These are phyloP conservation scores for Aspergillus glaucus DNA, from an alignment of 2,329 filamentous ascomycete species.

Conservation along the genomic window DNA sequence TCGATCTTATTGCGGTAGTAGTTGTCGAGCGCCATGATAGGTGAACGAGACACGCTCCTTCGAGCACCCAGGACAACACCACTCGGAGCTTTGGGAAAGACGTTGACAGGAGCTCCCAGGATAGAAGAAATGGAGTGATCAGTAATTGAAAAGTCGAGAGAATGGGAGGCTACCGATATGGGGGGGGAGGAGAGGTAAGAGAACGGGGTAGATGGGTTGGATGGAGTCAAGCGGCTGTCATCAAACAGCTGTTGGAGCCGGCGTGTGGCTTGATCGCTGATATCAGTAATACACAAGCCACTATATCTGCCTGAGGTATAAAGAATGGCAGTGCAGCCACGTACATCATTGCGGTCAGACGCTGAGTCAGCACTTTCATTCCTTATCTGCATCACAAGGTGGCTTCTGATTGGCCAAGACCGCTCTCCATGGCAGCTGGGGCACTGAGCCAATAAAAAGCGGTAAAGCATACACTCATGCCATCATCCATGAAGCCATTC, in stretches of 20 bases:
- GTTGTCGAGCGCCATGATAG: slow-evolving; percentile 94
- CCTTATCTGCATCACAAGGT: too few species aligned
- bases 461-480: too few species aligned
- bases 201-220: neutral
- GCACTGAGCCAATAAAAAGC: too few species aligned
- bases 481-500: too few species aligned
- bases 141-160: neutral
- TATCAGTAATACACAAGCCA: neutral
- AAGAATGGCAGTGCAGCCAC: too few species aligned
- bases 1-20: slow-evolving; percentile 99
- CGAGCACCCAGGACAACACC: slow-evolving; percentile 5
- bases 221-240: neutral
- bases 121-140: neutral
- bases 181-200: neutral
- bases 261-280: neutral
- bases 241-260: neutral
- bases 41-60: slow-evolving; percentile 23
- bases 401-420: too few species aligned
- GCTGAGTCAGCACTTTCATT: too few species aligned
- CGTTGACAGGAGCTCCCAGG: neutral
- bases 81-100: neutral
- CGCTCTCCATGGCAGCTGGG: too few species aligned
- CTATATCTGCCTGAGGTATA: neutral
- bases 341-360: too few species aligned
- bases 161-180: too few species aligned